phyloP scores from a whole-genome alignment of 1,139 yeast species.

The Pichia sp. region DNA sequence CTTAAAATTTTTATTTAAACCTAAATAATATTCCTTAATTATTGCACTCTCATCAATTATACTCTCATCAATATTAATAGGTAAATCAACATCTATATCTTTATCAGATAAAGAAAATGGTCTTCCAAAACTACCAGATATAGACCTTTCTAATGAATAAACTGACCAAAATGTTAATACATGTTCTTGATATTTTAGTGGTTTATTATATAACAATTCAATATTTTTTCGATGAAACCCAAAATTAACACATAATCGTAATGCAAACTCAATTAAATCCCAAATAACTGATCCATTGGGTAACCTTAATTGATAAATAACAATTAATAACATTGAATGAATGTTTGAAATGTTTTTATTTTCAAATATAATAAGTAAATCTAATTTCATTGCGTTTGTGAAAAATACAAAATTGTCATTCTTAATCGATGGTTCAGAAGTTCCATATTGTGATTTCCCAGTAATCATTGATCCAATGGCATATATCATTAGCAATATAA shows the following conservation, averaged over 20 bases:
- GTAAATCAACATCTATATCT: slow-evolving; percentile 20
- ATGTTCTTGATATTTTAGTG: slow-evolving; percentile 11
- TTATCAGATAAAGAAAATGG: slow-evolving; percentile 18
- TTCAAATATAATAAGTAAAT: slow-evolving; percentile 9
- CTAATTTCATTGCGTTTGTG: slow-evolving; percentile 10
- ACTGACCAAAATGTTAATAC: slow-evolving; percentile 17
- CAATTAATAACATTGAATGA: slow-evolving; percentile 11
- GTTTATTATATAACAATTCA: slow-evolving; percentile 9
- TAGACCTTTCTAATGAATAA: slow-evolving; percentile 18
- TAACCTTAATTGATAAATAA: slow-evolving; percentile 14
- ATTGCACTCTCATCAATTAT: slow-evolving; percentile 2
- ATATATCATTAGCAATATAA: slow-evolving; percentile 13
- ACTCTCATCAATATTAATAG: slow-evolving; percentile 16
- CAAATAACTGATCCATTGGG: slow-evolving; percentile 18
- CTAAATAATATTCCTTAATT: neutral
- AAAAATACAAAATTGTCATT: slow-evolving; percentile 11
- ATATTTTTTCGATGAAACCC: slow-evolving; percentile 16
- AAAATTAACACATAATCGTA: slow-evolving; percentile 16
- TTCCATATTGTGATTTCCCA: neutral
- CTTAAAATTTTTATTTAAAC: neutral
- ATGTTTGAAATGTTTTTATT: slow-evolving; percentile 9
- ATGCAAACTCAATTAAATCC: slow-evolving; percentile 16
- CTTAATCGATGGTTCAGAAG: neutral
- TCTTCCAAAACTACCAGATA: slow-evolving; percentile 18
- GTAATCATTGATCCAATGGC: slow-evolving; percentile 13